Conservation (phyloP, 2,329 filamentous ascomycete species). For the Dothistroma septosporum region DNA sequence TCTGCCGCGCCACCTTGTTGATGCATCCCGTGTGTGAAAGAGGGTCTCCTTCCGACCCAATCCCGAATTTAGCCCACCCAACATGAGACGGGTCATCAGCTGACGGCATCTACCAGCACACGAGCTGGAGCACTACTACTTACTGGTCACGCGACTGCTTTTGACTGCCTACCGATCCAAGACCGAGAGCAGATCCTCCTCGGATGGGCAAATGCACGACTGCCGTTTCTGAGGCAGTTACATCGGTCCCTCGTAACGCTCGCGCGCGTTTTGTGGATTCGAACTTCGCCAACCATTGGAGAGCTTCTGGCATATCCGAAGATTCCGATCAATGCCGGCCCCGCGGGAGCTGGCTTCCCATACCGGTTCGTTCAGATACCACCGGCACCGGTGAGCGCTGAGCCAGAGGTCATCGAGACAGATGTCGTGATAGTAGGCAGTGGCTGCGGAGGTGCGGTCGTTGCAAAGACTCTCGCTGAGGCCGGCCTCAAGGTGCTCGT, state of each 20-base stretch:
- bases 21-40: not conserved
- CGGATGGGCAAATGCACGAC: conserved; percentile 57
- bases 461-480: conserved; percentile 74
- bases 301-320: conserved; percentile 57
- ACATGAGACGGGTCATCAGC: conserved; percentile 15
- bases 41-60: conserved; percentile 12
- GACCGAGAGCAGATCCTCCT: conserved; percentile 60
- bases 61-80: conserved; percentile 17
- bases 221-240: conserved; percentile 54
- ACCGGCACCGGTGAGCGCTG: conserved; percentile 26
- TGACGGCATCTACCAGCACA: conserved; percentile 45
- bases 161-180: conserved; percentile 58
- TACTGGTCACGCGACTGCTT: conserved; percentile 62
- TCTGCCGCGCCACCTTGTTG: not conserved
- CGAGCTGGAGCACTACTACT: conserved; percentile 60
- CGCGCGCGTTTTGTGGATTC: conserved; percentile 53
- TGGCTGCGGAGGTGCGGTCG: conserved; percentile 78
- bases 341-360: conserved; percentile 48
- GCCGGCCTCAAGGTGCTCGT: conserved; percentile 73
- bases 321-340: conserved; percentile 52
- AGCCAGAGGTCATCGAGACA: conserved; percentile 62
- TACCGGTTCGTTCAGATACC: conserved; percentile 62
- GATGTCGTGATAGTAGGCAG: conserved; percentile 85
- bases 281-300: conserved; percentile 53
- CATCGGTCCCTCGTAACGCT: conserved; percentile 55